These are phyloP conservation scores for Neurospora sp. DNA, from an alignment of 2,329 filamentous ascomycete genomes.

Conservation along the genomic window DNA sequence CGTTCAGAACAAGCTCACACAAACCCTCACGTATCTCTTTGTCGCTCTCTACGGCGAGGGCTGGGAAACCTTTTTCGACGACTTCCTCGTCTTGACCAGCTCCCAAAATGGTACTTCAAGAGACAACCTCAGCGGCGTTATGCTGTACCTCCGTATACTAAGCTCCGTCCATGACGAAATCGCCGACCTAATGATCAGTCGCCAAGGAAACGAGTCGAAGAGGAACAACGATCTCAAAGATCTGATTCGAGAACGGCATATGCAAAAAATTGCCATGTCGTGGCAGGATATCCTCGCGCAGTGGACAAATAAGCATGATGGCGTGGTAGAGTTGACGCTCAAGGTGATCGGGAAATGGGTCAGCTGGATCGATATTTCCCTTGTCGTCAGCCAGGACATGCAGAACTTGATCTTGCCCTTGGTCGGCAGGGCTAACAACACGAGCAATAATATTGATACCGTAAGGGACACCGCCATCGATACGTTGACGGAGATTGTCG, in stretches of 20 bases:
- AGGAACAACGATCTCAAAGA: conserved; percentile 89
- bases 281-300: conserved; percentile 85
- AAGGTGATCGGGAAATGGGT: conserved; percentile 95
- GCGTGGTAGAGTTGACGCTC: conserved; percentile 76
- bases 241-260: conserved; percentile 74
- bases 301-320: conserved; percentile 62
- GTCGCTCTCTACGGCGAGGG: conserved; percentile 74
- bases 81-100: conserved; percentile 70
- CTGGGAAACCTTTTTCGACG: conserved; percentile 86
- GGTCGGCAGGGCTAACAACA: conserved; percentile 61
- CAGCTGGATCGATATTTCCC: conserved; percentile 94
- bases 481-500: conserved; percentile 89
- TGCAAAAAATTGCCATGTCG: conserved; percentile 75
- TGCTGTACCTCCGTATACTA: conserved; percentile 82
- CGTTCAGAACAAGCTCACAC: conserved; percentile 94
- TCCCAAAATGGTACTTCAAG: conserved; percentile 46
- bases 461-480: conserved; percentile 88
- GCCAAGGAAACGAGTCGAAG: conserved; percentile 69
- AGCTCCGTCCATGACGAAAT: conserved; percentile 94
- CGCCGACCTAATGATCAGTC: conserved; percentile 77
- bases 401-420: conserved; percentile 77
- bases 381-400: conserved; percentile 86
- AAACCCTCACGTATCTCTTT: conserved; percentile 92
- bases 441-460: conserved; percentile 55
- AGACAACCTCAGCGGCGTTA: conserved; percentile 66